Conservation (phyloP, 2,329 filamentous ascomycete genomes). For the Talaromyces sp. region DNA sequence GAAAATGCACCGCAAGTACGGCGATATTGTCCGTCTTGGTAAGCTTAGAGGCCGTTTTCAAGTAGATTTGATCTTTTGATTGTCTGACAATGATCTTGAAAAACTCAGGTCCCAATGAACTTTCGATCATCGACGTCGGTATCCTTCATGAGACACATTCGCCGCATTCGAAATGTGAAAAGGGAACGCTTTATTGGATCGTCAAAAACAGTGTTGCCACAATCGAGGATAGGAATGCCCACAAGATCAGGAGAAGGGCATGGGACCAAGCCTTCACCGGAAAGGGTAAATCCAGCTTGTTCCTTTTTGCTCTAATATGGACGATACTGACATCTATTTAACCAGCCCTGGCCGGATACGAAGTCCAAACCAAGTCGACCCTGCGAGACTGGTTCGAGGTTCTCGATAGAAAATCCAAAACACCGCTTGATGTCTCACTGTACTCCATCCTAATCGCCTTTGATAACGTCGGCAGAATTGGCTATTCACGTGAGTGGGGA, state of each 20-base stretch:
- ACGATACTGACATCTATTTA: neutral
- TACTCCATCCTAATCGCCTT: neutral
- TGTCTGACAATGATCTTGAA: neutral
- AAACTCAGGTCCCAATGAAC: neutral
- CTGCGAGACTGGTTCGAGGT: neutral
- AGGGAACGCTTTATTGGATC: constrained; percentile 9
- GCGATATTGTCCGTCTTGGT: constrained; percentile 32
- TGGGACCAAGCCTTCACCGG: constrained; percentile 10
- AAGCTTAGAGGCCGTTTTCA: constrained; percentile 37
- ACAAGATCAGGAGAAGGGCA: constrained; percentile 7
- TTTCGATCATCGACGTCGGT: constrained; percentile 3
- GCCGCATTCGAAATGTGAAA: constrained; percentile 5
- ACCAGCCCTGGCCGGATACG: neutral
- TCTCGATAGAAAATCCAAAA: neutral
- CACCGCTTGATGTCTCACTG: neutral
- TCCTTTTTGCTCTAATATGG: neutral
- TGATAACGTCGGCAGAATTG: neutral
- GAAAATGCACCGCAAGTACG: constrained; percentile 27
- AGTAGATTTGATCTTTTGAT: neutral
- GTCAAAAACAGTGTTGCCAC: constrained; percentile 2
- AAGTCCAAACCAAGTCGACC: neutral
- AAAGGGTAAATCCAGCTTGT: constrained; percentile 2
- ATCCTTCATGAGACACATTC: constrained; percentile 5
- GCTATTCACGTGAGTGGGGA: neutral
- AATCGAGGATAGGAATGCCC: constrained; percentile 1